A percentile compares a stretch with the other conserved stretches of the same genome.
Evolutionary conservation across 1,284 basidiomycete species (phyloP).

Genomic region (Ganoderma meredithae): DNA sequence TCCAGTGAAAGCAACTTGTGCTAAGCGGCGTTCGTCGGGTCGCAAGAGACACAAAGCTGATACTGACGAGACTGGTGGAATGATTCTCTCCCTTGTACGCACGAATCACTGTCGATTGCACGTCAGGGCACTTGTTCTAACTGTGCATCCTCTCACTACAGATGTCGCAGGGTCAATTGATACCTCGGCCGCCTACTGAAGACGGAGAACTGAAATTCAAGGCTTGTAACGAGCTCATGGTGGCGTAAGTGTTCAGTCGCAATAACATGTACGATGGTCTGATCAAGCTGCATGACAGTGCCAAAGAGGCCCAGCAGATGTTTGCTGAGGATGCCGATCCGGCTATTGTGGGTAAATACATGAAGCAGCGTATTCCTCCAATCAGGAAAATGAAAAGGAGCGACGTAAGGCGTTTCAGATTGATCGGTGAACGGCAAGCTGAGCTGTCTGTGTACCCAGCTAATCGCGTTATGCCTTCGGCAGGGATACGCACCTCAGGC

Average conservation of each 20-base stretch:
- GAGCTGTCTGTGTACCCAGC: background rate
- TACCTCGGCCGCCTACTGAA: background rate
- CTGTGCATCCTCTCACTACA: background rate
- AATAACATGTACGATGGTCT: background rate
- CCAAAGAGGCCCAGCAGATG: background rate
- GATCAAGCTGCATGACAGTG: background rate
- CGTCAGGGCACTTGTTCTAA: background rate
- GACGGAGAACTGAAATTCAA: slow-evolving; percentile 2
- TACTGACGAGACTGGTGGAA: background rate
- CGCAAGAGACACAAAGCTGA: no score
- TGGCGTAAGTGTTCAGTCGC: background rate
- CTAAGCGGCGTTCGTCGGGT: no score
- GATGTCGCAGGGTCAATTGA: background rate
- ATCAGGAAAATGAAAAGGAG: background rate
- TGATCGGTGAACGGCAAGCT: background rate
- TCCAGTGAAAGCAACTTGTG: background rate
- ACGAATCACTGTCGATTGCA: background rate
- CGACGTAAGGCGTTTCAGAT: background rate
- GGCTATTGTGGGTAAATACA: background rate
- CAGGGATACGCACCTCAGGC: background rate
- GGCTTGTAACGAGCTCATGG: background rate
- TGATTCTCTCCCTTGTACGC: background rate
- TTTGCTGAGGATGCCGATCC: background rate
- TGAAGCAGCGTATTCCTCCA: background rate
- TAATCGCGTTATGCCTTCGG: background rate